Evolutionary conservation across 305 asterid genomes (phyloP).

Genomic region (Fraxinus dipetala): DNA sequence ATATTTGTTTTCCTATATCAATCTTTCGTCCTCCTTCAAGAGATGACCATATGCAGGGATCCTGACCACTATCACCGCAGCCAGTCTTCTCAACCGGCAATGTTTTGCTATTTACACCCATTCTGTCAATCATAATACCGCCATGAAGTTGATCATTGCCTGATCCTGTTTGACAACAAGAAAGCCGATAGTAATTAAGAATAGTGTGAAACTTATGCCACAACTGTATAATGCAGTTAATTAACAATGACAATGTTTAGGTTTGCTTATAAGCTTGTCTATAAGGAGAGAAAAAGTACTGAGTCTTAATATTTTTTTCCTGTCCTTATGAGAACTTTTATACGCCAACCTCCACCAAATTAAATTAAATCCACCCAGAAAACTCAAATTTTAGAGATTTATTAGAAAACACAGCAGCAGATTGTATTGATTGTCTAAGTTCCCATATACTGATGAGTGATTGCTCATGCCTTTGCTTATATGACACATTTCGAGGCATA

Average conservation of each 20-base stretch:
- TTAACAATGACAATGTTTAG: not conserved
- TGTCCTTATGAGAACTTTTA: not conserved
- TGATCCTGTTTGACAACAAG: conserved; percentile 14
- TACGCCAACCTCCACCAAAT: not conserved
- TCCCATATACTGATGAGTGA: not conserved
- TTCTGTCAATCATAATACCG: conserved; percentile 32
- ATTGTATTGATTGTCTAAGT: not conserved
- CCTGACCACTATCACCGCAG: conserved; percentile 37
- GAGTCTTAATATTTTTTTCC: not conserved
- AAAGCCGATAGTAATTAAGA: not conserved
- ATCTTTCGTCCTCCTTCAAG: conserved; percentile 66
- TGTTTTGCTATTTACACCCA: conserved; percentile 37
- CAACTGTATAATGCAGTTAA: not conserved
- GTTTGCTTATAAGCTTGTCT: not conserved
- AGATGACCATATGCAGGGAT: conserved; percentile 65
- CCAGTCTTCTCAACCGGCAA: conserved; percentile 40
- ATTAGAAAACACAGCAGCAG: not conserved
- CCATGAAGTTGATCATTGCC: conserved; percentile 31
- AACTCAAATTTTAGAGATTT: not conserved
- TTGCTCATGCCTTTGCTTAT: not conserved
- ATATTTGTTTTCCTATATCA: conserved; percentile 69
- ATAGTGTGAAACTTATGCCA: not conserved
- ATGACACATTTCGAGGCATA: not conserved
- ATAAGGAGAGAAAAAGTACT: not conserved
- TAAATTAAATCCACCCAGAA: not conserved